Conservation (phyloP, 768 basidiomycete genomes). For the Suillus weaverae region DNA sequence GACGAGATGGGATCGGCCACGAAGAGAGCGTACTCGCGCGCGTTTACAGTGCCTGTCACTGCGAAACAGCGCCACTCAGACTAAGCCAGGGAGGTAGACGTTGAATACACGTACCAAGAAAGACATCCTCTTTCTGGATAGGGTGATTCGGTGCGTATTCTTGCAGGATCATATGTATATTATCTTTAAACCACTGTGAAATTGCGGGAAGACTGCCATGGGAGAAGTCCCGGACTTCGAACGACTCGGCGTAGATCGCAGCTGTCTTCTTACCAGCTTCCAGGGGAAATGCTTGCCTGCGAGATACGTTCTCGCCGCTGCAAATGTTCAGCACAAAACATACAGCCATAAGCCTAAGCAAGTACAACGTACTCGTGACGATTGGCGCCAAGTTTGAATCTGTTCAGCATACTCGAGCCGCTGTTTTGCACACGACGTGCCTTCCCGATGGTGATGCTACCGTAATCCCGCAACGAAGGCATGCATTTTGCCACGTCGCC, state of each 20-base stretch:
- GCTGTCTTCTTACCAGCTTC: conserved; percentile 66
- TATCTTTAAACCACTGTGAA: conserved; percentile 71
- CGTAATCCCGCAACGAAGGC: conserved; percentile 66
- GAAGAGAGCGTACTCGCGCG: conserved; percentile 72
- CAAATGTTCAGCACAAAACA: not conserved
- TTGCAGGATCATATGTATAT: conserved; percentile 62
- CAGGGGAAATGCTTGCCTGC: conserved; percentile 60
- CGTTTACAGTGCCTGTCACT: conserved; percentile 71
- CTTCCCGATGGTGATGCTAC: conserved; percentile 43
- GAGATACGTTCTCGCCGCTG: conserved; percentile 47
- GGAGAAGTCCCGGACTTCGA: conserved; percentile 67
- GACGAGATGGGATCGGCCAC: conserved; percentile 71
- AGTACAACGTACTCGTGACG: not conserved
- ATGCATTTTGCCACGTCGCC: conserved; percentile 45
- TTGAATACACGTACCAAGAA: conserved; percentile 37
- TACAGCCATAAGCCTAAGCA: not conserved
- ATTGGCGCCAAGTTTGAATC: not conserved
- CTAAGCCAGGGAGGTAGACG: not conserved
- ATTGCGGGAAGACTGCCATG: conserved; percentile 51
- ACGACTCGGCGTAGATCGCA: conserved; percentile 67
- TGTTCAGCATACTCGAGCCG: conserved; percentile 25
- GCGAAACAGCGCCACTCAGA: not conserved
- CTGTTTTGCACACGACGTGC: conserved; percentile 51
- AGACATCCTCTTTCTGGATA: conserved; percentile 60
- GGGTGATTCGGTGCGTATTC: conserved; percentile 47